Evolutionary conservation across 2,329 filamentous ascomycete genomes (phyloP), one percentile per base, ranked within the genome.

Genomic region (Penicillium sp.): DNA sequence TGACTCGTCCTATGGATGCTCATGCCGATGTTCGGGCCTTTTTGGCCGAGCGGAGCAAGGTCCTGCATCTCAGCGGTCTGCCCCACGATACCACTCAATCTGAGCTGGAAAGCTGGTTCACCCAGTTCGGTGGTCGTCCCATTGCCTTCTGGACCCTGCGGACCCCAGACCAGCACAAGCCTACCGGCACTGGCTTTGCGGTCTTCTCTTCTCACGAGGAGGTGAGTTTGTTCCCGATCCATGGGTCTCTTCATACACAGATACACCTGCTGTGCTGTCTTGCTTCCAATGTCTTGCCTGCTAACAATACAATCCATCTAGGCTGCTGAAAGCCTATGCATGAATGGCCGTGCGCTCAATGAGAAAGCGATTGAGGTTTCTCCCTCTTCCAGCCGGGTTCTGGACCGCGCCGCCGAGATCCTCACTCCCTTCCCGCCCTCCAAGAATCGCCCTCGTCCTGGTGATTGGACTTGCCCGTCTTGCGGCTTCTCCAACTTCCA

Each of bases 401-500:
- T 99, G 51, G 93, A 99, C 72, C 87, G 92, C 60, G 93, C 93
- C 48, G 88, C 91, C 50, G 93, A 96, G 62, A 96, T 99, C 57
- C 80, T 99, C 46, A 96, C 92, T 0, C 91, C 93, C 0, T 99
- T 99, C 78, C 93, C 93, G 43, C 93, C 93, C 1, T 96, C 91
- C 75, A 99, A 99, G 81, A 99, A 99, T 74, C 86, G 93, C 36
- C 93, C 93, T 54, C 87, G 93, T 50, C 93, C 93, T 33, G 93
- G 93, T 70, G 93, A 99, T 73, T 99, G 93, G 93, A 97, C 92
- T 52, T 99, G 93, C 77, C 93, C 93, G 38, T 96, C 91, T 44
- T 99, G 93, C 67, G 93, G 93, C 53, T 99, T 99, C 77, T 96
- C 90, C 64, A 99, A 99, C 80, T 99, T 99, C 78, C 93, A 99